These are phyloP conservation scores for Penstemon eatonii DNA, from an alignment of 257 asterid species.

Conservation along the genomic window DNA sequence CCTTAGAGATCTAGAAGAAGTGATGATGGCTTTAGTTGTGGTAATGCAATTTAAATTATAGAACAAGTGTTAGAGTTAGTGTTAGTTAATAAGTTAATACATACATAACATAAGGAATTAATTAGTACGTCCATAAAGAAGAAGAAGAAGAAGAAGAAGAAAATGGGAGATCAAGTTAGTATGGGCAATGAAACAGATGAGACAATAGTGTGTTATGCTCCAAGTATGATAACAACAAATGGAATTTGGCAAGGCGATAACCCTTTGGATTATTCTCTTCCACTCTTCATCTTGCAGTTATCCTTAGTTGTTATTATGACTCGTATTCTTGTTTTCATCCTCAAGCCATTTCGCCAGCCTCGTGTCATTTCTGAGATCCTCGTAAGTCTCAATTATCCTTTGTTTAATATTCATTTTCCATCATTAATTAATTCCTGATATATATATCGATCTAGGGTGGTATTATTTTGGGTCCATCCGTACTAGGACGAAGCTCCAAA, in stretches of 20 bases:
- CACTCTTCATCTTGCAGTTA: constrained; percentile 83
- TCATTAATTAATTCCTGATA: neutral
- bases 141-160: too few relatives aligned
- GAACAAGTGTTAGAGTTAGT: too few relatives aligned
- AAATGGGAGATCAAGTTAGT: constrained; percentile 33
- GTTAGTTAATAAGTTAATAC: too few relatives aligned
- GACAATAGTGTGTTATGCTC: constrained; percentile 82
- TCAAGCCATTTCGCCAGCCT: constrained; percentile 93
- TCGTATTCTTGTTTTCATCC: constrained; percentile 65
- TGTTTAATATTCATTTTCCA: neutral
- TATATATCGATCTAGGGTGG: constrained; percentile 65
- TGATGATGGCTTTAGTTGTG: too few relatives aligned
- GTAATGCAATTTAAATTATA: too few relatives aligned
- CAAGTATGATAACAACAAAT: constrained; percentile 86
- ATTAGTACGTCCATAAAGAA: too few relatives aligned
- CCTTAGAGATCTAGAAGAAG: too few relatives aligned
- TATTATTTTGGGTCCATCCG: constrained; percentile 84
- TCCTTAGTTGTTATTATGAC: constrained; percentile 69
- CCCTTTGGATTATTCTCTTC: constrained; percentile 89
- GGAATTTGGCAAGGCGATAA: constrained; percentile 97
- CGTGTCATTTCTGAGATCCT: constrained; percentile 92
- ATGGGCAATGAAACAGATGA: constrained; percentile 30
- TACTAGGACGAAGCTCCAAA: constrained; percentile 52
- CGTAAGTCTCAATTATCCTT: constrained; percentile 40
- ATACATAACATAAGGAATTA: too few relatives aligned